Conservation (phyloP, 768 basidiomycete genomes). For the Amyloporia xantha region DNA sequence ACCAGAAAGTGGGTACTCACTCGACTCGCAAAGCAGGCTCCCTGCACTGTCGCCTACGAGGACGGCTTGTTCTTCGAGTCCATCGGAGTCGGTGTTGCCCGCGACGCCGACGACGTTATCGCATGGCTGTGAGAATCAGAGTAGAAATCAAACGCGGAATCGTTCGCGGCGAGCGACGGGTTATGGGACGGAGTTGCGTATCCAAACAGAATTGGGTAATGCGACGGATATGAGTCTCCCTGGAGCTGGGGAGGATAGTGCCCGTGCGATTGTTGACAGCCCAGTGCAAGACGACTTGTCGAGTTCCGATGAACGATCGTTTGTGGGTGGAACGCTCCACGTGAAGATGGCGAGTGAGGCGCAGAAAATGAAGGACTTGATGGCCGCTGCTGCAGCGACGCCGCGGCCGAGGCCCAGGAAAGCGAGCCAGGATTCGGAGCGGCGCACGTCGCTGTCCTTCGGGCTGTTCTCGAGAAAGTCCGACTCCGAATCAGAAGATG, state of each 20-base stretch:
- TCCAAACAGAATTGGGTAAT: too few relatives aligned
- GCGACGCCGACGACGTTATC: conserved; percentile 17
- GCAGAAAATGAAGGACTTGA: conserved; percentile 4
- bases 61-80: conserved; percentile 13
- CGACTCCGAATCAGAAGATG: conserved; percentile 1
- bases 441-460: conserved; percentile 31
- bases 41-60: conserved; percentile 23
- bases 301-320: neutral
- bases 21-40: conserved; percentile 6
- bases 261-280: conserved; percentile 29
- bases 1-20: conserved; percentile 1
- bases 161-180: neutral
- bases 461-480: conserved; percentile 13
- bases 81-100: conserved; percentile 14
- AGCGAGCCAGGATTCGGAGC: conserved; percentile 9
- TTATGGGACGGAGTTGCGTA: too few relatives aligned
- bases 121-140: conserved; percentile 7
- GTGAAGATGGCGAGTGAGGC: conserved; percentile 1
- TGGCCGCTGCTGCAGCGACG: conserved; percentile 1
- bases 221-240: too few relatives aligned
- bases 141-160: conserved; percentile 5
- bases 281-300: conserved; percentile 27
- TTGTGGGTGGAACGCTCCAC: neutral
- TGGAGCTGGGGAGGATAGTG: conserved; percentile 1
- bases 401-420: neutral